phyloP scores from a whole-genome alignment of 106 monocot genomes.

The Allium cepa region DNA sequence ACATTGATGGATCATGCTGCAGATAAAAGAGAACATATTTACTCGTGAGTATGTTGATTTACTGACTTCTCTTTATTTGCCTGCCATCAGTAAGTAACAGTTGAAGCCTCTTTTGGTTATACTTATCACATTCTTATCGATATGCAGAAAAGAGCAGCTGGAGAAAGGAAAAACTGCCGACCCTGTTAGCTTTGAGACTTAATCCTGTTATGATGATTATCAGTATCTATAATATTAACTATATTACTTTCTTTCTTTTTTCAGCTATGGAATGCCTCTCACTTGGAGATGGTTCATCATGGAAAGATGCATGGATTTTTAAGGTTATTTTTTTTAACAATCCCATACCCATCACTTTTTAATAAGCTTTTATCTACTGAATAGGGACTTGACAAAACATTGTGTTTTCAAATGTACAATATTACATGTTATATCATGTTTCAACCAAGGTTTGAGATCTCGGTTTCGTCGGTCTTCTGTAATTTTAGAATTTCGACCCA shows the following conservation, averaged over 20 bases:
- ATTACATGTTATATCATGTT: no score
- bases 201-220: not conserved
- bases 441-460: no score
- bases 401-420: no score
- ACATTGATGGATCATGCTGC: slow-evolving; percentile 81
- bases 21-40: slow-evolving; percentile 84
- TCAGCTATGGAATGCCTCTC: slow-evolving; percentile 99
- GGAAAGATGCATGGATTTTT: slow-evolving; percentile 99
- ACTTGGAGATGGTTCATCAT: slow-evolving; percentile 88
- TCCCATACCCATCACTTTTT: not conserved
- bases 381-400: no score
- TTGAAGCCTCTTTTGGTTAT: not conserved
- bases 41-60: slow-evolving; percentile 54
- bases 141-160: slow-evolving; percentile 77
- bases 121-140: not conserved
- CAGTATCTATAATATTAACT: not conserved
- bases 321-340: slow-evolving; percentile 43
- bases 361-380: not conserved
- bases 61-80: not conserved
- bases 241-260: slow-evolving; percentile 3
- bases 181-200: slow-evolving; percentile 30
- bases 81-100: no score
- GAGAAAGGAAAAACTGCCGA: slow-evolving; percentile 88
- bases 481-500: no score
- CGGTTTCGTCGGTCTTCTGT: no score